Evolutionary conservation across 2,329 filamentous ascomycete genomes (phyloP), one percentile per base, ranked within the genome.

Genomic region (Penicillium sp.): DNA sequence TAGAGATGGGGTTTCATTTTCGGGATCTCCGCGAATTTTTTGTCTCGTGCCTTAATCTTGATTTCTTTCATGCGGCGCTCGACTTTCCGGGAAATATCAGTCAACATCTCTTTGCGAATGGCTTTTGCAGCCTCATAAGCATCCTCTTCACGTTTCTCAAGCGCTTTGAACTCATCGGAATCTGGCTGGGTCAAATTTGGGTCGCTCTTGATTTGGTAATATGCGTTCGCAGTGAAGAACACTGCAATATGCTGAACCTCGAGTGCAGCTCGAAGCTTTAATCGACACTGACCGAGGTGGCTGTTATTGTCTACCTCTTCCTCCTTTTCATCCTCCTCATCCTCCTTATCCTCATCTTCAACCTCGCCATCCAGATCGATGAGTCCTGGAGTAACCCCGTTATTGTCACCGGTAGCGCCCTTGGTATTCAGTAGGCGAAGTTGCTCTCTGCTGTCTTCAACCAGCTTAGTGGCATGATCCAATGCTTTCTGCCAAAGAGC

Each of bases 171-270:
- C 17, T 88, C 83, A 1, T 87, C 85, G 0, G 89, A 90, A 6
- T 86, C 85, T 1, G 87, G 85, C 23, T 78, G 70, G 0, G 87
- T 91, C 65, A 88, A 77, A 1, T 84, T 80, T 45, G 83, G 73
- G 56, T 93, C 85, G 0, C 85, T 84, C 69, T 93, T 94, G 60
- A 95, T 89, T 69, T 96, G 91, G 69, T 87, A 97, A 64, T 88
- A 87, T 0, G 87, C 89, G 65, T 92, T 96, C 15, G 88, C 91
- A 27, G 88, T 88, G 69, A 95, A 96, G 76, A 97, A 97, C 0
- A 86, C 81, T 31, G 89, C 91, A 63, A 88, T 86, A 71, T 97
- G 93, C 60, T 93, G 84, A 43, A 95, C 75, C 69, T 96, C 91
- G 19, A 96, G 78, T 2, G 90, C 87, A 21, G 81, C 82, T 10